A percentile compares a stretch with the other conserved stretches of the same genome.
phyloP scores from a whole-genome alignment of 192 early-diverging fungal species.

The Coemansia brasiliensis region DNA sequence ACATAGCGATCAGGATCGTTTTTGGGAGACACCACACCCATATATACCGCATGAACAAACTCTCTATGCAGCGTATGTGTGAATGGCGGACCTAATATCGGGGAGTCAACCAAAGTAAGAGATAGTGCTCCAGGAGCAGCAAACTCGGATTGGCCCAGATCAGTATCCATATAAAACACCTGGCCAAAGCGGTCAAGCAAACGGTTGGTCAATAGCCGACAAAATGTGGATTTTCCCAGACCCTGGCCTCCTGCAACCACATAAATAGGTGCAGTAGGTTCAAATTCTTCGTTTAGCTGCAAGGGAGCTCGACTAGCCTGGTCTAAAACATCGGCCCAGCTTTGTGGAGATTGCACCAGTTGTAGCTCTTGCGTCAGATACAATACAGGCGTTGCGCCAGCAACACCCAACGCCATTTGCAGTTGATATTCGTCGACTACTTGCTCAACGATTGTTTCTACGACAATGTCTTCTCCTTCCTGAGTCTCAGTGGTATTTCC shows the following conservation, averaged over 20 bases:
- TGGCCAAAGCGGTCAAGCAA: slow-evolving; percentile 66
- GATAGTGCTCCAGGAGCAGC: slow-evolving; percentile 78
- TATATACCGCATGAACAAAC: slow-evolving; percentile 68
- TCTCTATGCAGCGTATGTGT: slow-evolving; percentile 61
- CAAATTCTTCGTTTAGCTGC: slow-evolving; percentile 36
- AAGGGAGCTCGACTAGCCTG: slow-evolving; percentile 19
- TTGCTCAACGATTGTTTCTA: background rate
- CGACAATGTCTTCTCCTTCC: slow-evolving; percentile 14
- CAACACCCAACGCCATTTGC: background rate
- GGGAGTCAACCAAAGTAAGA: slow-evolving; percentile 67
- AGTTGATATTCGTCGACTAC: background rate
- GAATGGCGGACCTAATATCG: slow-evolving; percentile 84
- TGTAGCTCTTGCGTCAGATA: slow-evolving; percentile 34
- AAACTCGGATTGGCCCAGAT: slow-evolving; percentile 91
- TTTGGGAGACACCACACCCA: slow-evolving; percentile 75
- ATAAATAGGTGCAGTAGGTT: slow-evolving; percentile 52
- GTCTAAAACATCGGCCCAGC: slow-evolving; percentile 38
- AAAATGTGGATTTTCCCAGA: slow-evolving; percentile 89
- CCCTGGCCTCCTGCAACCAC: slow-evolving; percentile 78
- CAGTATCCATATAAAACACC: slow-evolving; percentile 87
- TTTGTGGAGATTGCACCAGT: slow-evolving; percentile 32
- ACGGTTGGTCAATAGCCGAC: slow-evolving; percentile 73
- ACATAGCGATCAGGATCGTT: slow-evolving; percentile 84
- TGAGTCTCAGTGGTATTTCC: slow-evolving; percentile 14
- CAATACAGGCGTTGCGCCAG: slow-evolving; percentile 9